Percentiles rank a stretch among this genome's conserved stretches.
These are phyloP conservation scores for Neurospora sp. DNA, from an alignment of 495 filamentous ascomycete genomes.

Conservation along the genomic window DNA sequence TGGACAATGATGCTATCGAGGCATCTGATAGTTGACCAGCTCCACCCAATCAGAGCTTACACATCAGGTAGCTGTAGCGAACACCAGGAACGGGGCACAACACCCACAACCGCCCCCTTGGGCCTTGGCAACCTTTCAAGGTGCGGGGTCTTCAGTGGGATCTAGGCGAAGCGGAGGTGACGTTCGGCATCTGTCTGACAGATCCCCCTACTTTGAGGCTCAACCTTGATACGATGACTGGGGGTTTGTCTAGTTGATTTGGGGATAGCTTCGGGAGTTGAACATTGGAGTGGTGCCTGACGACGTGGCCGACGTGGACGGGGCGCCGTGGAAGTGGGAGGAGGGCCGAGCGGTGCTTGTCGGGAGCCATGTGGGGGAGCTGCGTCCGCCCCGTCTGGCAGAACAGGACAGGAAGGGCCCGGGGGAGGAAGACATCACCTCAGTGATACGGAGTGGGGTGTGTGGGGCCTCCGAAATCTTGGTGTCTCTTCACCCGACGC, in stretches of 20 bases:
- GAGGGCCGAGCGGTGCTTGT: neutral
- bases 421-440: neutral
- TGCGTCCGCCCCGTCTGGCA: neutral
- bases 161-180: constrained; percentile 16
- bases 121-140: neutral
- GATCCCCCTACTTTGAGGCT: neutral
- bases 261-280: neutral
- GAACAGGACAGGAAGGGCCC: neutral
- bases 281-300: neutral
- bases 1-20: neutral
- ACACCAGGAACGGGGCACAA: neutral
- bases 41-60: neutral
- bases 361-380: neutral
- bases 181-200: constrained; percentile 11
- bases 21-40: neutral
- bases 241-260: neutral
- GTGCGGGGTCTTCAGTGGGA: constrained; percentile 10
- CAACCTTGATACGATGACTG: neutral
- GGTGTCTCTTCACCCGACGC: neutral
- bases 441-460: neutral
- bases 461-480: neutral
- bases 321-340: neutral
- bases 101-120: neutral
- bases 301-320: neutral
- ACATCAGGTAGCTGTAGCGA: neutral